Evolutionary conservation across 768 basidiomycete species (phyloP).

Genomic region (Sutorius australiensis): DNA sequence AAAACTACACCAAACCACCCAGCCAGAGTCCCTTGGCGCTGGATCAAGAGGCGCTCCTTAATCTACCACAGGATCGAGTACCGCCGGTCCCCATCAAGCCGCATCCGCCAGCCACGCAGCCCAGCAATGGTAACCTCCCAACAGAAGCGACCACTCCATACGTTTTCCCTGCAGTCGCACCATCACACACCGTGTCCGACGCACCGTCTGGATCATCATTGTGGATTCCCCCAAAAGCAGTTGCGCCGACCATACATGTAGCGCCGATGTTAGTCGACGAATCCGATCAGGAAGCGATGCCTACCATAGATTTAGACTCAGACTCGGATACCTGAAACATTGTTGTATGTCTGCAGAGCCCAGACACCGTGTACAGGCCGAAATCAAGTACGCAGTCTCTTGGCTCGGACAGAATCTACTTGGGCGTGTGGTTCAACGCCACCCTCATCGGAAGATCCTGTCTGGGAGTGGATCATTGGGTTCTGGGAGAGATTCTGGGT

Average conservation of each 20-base stretch:
- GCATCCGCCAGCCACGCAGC: slow-evolving; percentile 1
- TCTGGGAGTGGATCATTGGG: slow-evolving; percentile 4
- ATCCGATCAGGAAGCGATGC: slow-evolving; percentile 75
- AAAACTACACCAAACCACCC: background rate
- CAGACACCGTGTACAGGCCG: background rate
- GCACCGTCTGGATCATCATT: background rate
- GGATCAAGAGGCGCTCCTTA: background rate
- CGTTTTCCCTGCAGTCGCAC: background rate
- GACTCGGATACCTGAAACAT: slow-evolving; percentile 55
- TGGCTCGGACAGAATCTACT: slow-evolving; percentile 3
- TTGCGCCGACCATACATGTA: background rate
- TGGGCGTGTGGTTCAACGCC: background rate
- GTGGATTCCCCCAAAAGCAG: slow-evolving; percentile 2
- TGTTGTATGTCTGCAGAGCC: background rate
- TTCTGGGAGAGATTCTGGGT: slow-evolving; percentile 24
- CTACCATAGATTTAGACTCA: slow-evolving; percentile 71
- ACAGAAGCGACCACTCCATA: background rate
- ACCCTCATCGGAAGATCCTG: slow-evolving; percentile 35
- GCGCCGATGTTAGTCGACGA: slow-evolving; percentile 27
- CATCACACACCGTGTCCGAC: background rate
- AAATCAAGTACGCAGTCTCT: slow-evolving; percentile 16
- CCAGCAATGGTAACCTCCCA: background rate
- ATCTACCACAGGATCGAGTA: background rate
- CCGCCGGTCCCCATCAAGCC: background rate
- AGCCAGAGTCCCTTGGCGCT: background rate